These are phyloP conservation scores for Penicillium salamii DNA, from an alignment of 495 filamentous ascomycete genomes.

Conservation along the genomic window DNA sequence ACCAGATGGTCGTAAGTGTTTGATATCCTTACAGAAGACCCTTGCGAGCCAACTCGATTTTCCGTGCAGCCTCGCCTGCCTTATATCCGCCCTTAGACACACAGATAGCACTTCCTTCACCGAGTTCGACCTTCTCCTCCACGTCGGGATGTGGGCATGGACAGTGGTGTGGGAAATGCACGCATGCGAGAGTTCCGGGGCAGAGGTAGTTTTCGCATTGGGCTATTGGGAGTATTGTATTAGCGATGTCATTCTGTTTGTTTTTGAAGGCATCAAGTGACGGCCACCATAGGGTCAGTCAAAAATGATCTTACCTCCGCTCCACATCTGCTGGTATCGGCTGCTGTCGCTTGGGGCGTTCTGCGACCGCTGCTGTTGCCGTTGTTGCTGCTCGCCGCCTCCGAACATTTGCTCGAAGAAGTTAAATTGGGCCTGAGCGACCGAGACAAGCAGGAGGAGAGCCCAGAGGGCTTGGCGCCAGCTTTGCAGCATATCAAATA, in stretches of 20 bases:
- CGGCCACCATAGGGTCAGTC: too few species aligned
- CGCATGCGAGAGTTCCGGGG: slow-evolving; percentile 83
- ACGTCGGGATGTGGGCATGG: slow-evolving; percentile 77
- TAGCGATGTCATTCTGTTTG: not conserved
- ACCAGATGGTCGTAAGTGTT: too few species aligned
- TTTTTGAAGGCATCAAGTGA: not conserved
- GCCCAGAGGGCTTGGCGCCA: slow-evolving; percentile 31
- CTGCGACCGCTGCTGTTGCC: slow-evolving; percentile 62
- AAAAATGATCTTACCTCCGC: slow-evolving; percentile 51
- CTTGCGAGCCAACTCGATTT: slow-evolving; percentile 79
- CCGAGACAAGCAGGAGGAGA: slow-evolving; percentile 47
- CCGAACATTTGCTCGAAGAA: slow-evolving; percentile 88
- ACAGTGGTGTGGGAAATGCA: slow-evolving; percentile 91
- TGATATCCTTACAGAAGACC: slow-evolving; percentile 64
- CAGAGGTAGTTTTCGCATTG: slow-evolving; percentile 90
- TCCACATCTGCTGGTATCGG: slow-evolving; percentile 73
- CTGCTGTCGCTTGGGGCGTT: slow-evolving; percentile 75
- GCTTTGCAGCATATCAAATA: slow-evolving; percentile 26
- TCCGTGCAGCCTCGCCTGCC: slow-evolving; percentile 68
- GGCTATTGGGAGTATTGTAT: slow-evolving; percentile 35
- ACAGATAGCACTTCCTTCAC: slow-evolving; percentile 77
- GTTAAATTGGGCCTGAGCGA: slow-evolving; percentile 70
- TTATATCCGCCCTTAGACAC: slow-evolving; percentile 79
- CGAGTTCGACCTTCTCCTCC: slow-evolving; percentile 87
- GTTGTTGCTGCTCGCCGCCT: slow-evolving; percentile 54